These are phyloP conservation scores for Puccinellia tenuiflora DNA, from an alignment of 176 grass and related monocot species.

Conservation along the genomic window DNA sequence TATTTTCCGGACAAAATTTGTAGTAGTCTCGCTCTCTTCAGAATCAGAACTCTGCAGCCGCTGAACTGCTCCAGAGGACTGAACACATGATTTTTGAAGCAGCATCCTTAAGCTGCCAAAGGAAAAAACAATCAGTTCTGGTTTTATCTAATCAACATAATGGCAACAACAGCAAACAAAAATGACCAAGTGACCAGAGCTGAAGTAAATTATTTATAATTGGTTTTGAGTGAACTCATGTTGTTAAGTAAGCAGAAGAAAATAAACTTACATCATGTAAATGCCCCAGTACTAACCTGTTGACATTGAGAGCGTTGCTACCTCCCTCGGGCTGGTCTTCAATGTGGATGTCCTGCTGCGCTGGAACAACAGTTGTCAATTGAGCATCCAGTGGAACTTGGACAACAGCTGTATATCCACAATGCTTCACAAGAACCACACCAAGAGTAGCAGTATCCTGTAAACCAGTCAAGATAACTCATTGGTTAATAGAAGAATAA, in stretches of 20 bases:
- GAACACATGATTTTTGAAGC: constrained; percentile 58
- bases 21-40: constrained; percentile 40
- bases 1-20: constrained; percentile 56
- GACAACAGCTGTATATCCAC: constrained; percentile 85
- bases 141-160: constrained; percentile 17
- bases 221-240: neutral
- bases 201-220: constrained; percentile 15
- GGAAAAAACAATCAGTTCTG: constrained; percentile 6
- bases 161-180: neutral
- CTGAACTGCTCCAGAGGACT: constrained; percentile 47
- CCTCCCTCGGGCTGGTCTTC: constrained; percentile 89
- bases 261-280: neutral
- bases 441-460: constrained; percentile 91
- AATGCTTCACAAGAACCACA: constrained; percentile 87
- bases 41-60: constrained; percentile 34
- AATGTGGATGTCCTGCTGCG: constrained; percentile 64
- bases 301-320: constrained; percentile 87
- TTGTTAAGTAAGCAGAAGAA: constrained; percentile 7
- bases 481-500: constrained; percentile 15
- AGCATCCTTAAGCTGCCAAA: constrained; percentile 87
- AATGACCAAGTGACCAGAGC: neutral
- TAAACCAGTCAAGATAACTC: constrained; percentile 30
- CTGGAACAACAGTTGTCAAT: constrained; percentile 28
- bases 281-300: constrained; percentile 56
- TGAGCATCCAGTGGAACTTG: constrained; percentile 77